Evolutionary conservation across 208 protist species (phyloP), one percentile per base, ranked within the genome.

Genomic region (Herpetomonas samuelpessoai): DNA sequence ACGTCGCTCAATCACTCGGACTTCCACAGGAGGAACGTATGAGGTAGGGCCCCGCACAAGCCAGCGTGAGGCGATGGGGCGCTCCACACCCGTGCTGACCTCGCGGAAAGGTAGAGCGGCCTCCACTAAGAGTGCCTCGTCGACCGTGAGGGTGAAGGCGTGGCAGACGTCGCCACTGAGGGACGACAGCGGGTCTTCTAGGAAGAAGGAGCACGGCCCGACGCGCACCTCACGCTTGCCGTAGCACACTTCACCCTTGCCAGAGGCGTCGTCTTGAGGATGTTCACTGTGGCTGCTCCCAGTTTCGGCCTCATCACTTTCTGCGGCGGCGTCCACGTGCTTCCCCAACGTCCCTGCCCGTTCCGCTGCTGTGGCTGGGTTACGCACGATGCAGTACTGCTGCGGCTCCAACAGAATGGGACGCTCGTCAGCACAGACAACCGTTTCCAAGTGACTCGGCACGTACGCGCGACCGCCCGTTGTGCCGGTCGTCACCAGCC

Each of bases 41-140:
- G 83, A 74, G 38, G 69, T 67, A 45, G 97, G 97, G 24, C 97
- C 97, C 38, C 66, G 57, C 52, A 99, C 88, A 57, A 98, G 93
- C 96, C 97, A 99, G 49, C 91, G 86, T 56, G 96, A 71, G 14
- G 57, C 72, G 26, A 69, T 66, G 27, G 59, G 62, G 29, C 67
- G 65, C 30, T 28, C 19, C 2, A 38, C 44, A 25, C 50, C 49
- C 1, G 48, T 47, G 16, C 57, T 51, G 14, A 57, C 75, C 19
- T 76, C 75, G 0, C 22, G 51, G 54, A 60, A 79, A 27, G 65
- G 52, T 53, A 71, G 68, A 24, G 69, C 50, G 25, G 79, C 79
- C 28, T 70, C 60, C 16, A 96, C 62, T 39, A 96, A 68, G 22
- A 95, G 72, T 22, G 80, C 88, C 59, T 92, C 76, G 45, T 86